A percentile compares a stretch with the other conserved stretches of the same genome.
These are phyloP conservation scores for Ophiosphaerella korrae DNA, from an alignment of 2,329 filamentous ascomycete species.

Conservation along the genomic window DNA sequence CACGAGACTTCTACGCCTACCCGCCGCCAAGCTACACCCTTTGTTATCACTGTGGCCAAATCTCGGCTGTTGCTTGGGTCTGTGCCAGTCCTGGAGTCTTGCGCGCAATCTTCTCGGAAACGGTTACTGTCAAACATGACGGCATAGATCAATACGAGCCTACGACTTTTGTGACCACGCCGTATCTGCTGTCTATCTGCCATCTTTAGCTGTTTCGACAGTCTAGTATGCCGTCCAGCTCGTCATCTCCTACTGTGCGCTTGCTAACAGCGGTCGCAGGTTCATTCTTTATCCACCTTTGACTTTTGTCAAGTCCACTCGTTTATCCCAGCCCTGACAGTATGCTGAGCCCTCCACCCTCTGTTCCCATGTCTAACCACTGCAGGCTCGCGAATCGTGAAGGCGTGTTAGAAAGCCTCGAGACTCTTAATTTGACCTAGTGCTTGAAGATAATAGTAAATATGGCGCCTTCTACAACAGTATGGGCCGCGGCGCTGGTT, in stretches of 20 bases:
- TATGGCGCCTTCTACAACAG: constrained; percentile 52
- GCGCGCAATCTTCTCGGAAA: constrained; percentile 21
- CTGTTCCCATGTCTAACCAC: constrained; percentile 18
- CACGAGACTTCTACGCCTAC: neutral
- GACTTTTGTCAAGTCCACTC: constrained; percentile 58
- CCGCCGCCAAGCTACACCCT: constrained; percentile 6
- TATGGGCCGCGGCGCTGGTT: constrained; percentile 54
- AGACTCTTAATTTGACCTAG: constrained; percentile 33
- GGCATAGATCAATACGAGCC: constrained; percentile 36
- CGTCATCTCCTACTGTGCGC: neutral
- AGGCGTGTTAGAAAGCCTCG: constrained; percentile 23
- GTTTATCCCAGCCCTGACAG: constrained; percentile 52
- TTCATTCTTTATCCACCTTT: constrained; percentile 47
- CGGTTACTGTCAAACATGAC: constrained; percentile 40
- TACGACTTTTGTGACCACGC: constrained; percentile 30
- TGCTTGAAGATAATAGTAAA: constrained; percentile 40
- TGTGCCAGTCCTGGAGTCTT: constrained; percentile 18
- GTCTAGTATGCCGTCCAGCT: constrained; percentile 39
- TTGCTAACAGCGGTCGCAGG: constrained; percentile 29
- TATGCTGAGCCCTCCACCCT: constrained; percentile 21
- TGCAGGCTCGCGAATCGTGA: constrained; percentile 21
- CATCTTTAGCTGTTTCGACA: constrained; percentile 42
- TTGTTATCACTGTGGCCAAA: constrained; percentile 23
- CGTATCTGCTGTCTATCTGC: constrained; percentile 25
- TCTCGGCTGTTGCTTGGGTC: constrained; percentile 15